Evolutionary conservation across 768 basidiomycete genomes (phyloP).

Genomic region (Termitomyces sp.): DNA sequence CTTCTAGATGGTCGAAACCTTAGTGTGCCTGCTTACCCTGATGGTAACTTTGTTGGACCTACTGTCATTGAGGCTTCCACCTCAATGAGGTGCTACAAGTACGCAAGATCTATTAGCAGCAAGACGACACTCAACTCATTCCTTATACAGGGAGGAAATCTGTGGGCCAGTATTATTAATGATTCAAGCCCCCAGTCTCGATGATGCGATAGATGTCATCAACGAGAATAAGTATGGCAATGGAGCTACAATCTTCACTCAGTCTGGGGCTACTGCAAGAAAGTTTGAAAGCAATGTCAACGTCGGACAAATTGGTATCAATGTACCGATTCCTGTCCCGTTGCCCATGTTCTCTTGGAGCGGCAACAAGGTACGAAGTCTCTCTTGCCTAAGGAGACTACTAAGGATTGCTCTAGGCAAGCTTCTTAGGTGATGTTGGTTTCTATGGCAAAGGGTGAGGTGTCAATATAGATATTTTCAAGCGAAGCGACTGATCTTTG

Average conservation of each 20-base stretch:
- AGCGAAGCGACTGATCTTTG: background rate
- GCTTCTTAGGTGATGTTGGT: conserved; percentile 78
- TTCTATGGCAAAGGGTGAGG: conserved; percentile 86
- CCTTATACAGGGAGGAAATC: conserved; percentile 71
- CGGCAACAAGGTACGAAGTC: conserved; percentile 68
- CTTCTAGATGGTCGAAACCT: conserved; percentile 79
- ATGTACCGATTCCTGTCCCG: conserved; percentile 90
- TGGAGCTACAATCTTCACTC: conserved; percentile 95
- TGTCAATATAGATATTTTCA: background rate
- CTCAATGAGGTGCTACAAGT: conserved; percentile 86
- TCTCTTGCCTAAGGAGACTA: background rate
- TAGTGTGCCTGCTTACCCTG: conserved; percentile 64
- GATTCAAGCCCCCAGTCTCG: conserved; percentile 74
- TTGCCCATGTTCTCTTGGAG: conserved; percentile 94
- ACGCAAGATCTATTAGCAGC: conserved; percentile 17
- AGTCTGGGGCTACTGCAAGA: conserved; percentile 93
- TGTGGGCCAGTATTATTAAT: conserved; percentile 89
- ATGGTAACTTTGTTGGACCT: conserved; percentile 94
- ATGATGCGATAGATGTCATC: conserved; percentile 86
- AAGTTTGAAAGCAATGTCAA: conserved; percentile 88
- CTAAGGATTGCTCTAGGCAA: conserved; percentile 35
- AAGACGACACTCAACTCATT: background rate
- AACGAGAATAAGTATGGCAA: conserved; percentile 92
- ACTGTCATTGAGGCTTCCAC: conserved; percentile 84
- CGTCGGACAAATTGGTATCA: conserved; percentile 91